phyloP scores from a whole-genome alignment of 164 flowering plant genomes.

The Aristolochia fimbriata region DNA sequence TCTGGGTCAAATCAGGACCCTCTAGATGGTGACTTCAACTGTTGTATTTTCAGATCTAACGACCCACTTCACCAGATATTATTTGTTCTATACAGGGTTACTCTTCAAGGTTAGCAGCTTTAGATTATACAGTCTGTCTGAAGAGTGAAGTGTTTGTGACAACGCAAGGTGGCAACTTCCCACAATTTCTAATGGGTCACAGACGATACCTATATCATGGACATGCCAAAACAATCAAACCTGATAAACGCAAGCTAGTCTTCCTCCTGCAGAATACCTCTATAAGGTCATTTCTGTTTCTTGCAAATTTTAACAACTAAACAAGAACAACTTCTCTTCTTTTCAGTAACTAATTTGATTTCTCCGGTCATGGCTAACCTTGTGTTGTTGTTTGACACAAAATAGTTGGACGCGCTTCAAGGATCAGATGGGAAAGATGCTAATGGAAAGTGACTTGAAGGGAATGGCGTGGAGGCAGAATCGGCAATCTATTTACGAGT shows the following conservation, averaged over 20 bases:
- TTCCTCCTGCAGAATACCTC: conserved; percentile 43
- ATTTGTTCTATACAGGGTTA: conserved; percentile 34
- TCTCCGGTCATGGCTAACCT: too few species aligned
- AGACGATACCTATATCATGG: conserved; percentile 65
- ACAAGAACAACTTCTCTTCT: background rate
- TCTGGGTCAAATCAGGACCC: too few species aligned
- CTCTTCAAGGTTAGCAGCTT: conserved; percentile 87
- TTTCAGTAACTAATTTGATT: too few species aligned
- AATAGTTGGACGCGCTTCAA: conserved; percentile 70
- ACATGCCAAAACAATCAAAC: conserved; percentile 81
- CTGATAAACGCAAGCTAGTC: conserved; percentile 70
- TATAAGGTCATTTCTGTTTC: conserved; percentile 36
- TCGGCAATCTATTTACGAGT: conserved; percentile 47
- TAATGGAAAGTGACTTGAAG: conserved; percentile 58
- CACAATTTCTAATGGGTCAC: conserved; percentile 91
- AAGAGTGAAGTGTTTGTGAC: conserved; percentile 87
- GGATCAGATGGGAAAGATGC: conserved; percentile 57
- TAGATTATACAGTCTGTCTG: conserved; percentile 80
- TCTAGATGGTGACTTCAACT: too few species aligned
- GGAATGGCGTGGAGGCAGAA: conserved; percentile 42
- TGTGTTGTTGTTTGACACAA: conserved; percentile 5
- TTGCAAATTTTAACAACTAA: background rate
- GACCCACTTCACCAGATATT: too few species aligned
- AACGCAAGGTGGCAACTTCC: conserved; percentile 95
- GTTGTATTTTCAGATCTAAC: too few species aligned